phyloP scores from a whole-genome alignment of 2,329 filamentous ascomycete genomes.

The Aspergillus pseudonomiae region DNA sequence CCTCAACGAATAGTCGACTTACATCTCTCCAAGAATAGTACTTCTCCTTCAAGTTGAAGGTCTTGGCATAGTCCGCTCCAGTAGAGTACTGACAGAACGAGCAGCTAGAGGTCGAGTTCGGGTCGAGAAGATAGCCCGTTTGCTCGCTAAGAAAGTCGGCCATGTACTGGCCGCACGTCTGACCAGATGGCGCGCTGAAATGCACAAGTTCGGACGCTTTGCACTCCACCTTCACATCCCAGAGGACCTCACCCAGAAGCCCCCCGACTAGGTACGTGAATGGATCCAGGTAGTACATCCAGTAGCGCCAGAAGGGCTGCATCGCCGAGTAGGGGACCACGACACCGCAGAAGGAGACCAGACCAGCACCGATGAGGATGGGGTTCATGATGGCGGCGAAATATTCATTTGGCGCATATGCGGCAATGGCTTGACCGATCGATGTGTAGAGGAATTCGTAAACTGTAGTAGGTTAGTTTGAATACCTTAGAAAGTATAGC shows the following conservation, averaged over 20 bases:
- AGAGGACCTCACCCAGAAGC: conserved; percentile 40
- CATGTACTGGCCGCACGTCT: conserved; percentile 41
- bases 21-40: conserved; percentile 45
- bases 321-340: conserved; percentile 42
- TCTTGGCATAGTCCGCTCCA: conserved; percentile 38
- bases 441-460: conserved; percentile 49
- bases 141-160: conserved; percentile 31
- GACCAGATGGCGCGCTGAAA: conserved; percentile 31
- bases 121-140: conserved; percentile 34
- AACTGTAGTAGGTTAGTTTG: conserved; percentile 28
- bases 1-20: conserved; percentile 13
- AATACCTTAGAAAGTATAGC: not conserved
- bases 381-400: conserved; percentile 63
- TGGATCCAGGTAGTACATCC: conserved; percentile 49
- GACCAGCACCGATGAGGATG: conserved; percentile 52
- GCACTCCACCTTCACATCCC: conserved; percentile 45
- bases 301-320: conserved; percentile 47
- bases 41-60: conserved; percentile 36
- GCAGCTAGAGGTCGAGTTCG: conserved; percentile 30
- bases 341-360: conserved; percentile 45
- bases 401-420: conserved; percentile 63
- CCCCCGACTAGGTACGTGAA: conserved; percentile 49
- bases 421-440: conserved; percentile 55
- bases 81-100: conserved; percentile 36
- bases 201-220: conserved; percentile 33